phyloP scores from a whole-genome alignment of 352 stramenopile genomes.

The Aphanomyces stellatus region DNA sequence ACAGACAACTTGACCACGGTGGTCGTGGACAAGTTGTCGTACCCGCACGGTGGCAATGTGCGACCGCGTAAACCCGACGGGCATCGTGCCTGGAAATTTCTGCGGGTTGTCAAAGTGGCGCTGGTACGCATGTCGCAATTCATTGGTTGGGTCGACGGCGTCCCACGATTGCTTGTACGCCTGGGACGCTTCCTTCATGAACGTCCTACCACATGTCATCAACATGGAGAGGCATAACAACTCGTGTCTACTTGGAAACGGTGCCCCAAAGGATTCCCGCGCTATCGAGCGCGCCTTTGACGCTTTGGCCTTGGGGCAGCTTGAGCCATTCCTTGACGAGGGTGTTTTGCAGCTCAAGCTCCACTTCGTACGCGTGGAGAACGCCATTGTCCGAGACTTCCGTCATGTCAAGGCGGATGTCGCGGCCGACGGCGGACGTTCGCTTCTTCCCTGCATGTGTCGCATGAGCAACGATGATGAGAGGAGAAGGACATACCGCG shows the following conservation, averaged over 20 bases:
- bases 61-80: conserved; percentile 85
- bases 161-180: conserved; percentile 75
- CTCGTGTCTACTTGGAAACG: conserved; percentile 31
- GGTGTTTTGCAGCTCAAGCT: conserved; percentile 61
- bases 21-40: background rate
- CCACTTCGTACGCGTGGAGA: conserved; percentile 62
- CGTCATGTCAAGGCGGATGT: conserved; percentile 77
- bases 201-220: conserved; percentile 36
- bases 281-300: conserved; percentile 41
- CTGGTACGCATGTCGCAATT: conserved; percentile 77
- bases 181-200: conserved; percentile 71
- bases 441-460: conserved; percentile 66
- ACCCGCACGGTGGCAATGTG: conserved; percentile 76
- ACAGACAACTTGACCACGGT: background rate
- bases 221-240: too few species aligned
- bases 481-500: background rate
- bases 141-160: conserved; percentile 44
- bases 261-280: conserved; percentile 16
- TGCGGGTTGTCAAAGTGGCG: conserved; percentile 49
- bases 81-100: conserved; percentile 87
- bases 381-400: conserved; percentile 72
- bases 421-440: conserved; percentile 60
- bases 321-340: conserved; percentile 69
- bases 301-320: conserved; percentile 63
- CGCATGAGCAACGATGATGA: conserved; percentile 58